Conservation (phyloP, 2,329 filamentous ascomycete genomes). For the Fusarium redolens region DNA sequence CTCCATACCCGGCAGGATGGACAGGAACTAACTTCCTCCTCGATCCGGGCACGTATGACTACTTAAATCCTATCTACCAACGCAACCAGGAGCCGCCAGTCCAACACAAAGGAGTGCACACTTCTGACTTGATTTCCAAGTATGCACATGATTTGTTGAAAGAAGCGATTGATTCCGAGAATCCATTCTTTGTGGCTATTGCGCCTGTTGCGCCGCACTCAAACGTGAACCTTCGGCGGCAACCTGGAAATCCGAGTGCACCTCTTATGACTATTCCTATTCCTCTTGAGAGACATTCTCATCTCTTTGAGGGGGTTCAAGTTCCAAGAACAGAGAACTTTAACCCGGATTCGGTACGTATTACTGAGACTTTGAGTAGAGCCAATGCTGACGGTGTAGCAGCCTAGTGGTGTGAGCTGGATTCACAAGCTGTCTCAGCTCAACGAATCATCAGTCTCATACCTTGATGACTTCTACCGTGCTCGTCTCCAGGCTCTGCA, state of each 20-base stretch:
- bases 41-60: constrained; percentile 54
- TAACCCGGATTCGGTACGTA: constrained; percentile 68
- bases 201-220: constrained; percentile 76
- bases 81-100: constrained; percentile 53
- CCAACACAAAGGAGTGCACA: constrained; percentile 49
- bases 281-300: constrained; percentile 68
- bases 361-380: background rate
- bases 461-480: constrained; percentile 64
- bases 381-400: background rate
- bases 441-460: constrained; percentile 55
- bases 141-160: constrained; percentile 71
- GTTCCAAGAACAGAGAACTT: constrained; percentile 74
- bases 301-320: constrained; percentile 69
- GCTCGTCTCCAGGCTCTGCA: constrained; percentile 64
- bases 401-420: constrained; percentile 58
- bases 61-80: constrained; percentile 62
- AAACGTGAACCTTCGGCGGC: constrained; percentile 53
- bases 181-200: constrained; percentile 75
- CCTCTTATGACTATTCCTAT: constrained; percentile 56
- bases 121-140: constrained; percentile 68
- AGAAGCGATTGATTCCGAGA: constrained; percentile 63
- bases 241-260: background rate
- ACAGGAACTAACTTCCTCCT: constrained; percentile 56
- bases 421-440: constrained; percentile 56
- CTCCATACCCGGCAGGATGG: constrained; percentile 68